Percentiles rank a stretch among this genome's conserved stretches.
phyloP scores from a whole-genome alignment of 768 basidiomycete genomes.

The Cystofilobasidium ferigula region DNA sequence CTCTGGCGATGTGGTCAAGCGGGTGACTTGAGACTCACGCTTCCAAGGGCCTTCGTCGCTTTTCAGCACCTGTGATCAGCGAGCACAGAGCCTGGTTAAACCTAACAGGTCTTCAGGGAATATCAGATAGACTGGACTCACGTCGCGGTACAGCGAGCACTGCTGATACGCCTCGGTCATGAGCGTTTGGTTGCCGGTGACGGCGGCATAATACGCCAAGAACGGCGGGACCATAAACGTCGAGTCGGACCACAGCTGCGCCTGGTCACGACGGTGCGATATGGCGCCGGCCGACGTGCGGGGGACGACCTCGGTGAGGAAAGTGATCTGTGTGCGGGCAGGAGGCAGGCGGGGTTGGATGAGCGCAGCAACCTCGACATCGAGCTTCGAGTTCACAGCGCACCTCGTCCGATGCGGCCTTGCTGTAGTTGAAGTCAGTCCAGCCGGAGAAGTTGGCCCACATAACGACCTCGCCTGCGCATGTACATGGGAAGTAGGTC shows the following conservation, averaged over 20 bases:
- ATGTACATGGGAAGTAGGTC: not conserved
- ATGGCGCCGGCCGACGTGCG: slow-evolving; percentile 65
- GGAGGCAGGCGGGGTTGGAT: too few species aligned
- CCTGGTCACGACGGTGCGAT: slow-evolving; percentile 56
- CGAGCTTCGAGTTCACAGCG: too few species aligned
- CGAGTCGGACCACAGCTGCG: slow-evolving; percentile 50
- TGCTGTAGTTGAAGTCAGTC: not conserved
- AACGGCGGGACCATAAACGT: slow-evolving; percentile 63
- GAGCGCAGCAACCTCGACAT: too few species aligned
- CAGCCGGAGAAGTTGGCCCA: slow-evolving; percentile 18
- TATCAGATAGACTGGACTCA: slow-evolving; percentile 36
- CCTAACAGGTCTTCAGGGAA: slow-evolving; percentile 43
- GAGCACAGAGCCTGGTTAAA: not conserved
- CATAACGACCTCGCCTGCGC: slow-evolving; percentile 12
- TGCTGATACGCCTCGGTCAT: slow-evolving; percentile 59
- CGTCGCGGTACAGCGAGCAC: slow-evolving; percentile 53
- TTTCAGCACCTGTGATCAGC: slow-evolving; percentile 19
- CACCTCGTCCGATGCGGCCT: slow-evolving; percentile 5
- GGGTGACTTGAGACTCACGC: slow-evolving; percentile 34
- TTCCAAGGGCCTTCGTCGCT: slow-evolving; percentile 50
- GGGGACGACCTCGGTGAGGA: slow-evolving; percentile 46
- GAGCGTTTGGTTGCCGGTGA: slow-evolving; percentile 50
- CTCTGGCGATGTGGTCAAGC: too few species aligned
- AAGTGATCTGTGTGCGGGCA: slow-evolving; percentile 47
- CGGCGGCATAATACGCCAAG: slow-evolving; percentile 58